Evolutionary conservation across 805 yeast species (phyloP).

Genomic region (Yarrowia divulgata): DNA sequence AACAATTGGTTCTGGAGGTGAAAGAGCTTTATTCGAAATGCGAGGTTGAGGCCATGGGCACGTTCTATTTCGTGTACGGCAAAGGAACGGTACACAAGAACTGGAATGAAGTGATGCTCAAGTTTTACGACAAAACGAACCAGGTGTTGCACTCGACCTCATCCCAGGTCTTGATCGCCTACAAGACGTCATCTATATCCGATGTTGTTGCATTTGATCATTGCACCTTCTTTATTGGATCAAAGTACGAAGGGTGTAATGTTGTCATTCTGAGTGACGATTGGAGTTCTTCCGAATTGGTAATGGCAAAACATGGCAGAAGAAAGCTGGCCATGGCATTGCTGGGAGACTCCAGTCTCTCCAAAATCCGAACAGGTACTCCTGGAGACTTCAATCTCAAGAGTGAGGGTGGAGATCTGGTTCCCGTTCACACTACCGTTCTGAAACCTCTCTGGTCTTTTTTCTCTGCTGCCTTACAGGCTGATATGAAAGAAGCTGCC

Average conservation of each 20-base stretch:
- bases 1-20: not conserved
- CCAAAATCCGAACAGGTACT: not conserved
- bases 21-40: not conserved
- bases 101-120: not conserved
- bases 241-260: too few relatives aligned
- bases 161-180: too few relatives aligned
- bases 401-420: not conserved
- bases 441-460: not conserved
- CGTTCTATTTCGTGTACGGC: not conserved
- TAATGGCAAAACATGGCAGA: too few relatives aligned
- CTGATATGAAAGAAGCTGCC: not conserved
- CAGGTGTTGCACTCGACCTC: not conserved
- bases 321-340: too few relatives aligned
- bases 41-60: not conserved
- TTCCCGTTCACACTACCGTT: not conserved
- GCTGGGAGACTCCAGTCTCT: not conserved
- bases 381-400: not conserved
- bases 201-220: too few relatives aligned
- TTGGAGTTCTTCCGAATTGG: not conserved
- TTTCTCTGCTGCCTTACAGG: not conserved
- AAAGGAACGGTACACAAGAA: not conserved
- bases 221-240: too few relatives aligned
- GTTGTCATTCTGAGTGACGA: not conserved
- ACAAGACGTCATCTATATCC: too few relatives aligned
- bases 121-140: not conserved